These are phyloP conservation scores for Plenodomus tracheiphilus DNA, from an alignment of 2,329 filamentous ascomycete species.

Conservation along the genomic window DNA sequence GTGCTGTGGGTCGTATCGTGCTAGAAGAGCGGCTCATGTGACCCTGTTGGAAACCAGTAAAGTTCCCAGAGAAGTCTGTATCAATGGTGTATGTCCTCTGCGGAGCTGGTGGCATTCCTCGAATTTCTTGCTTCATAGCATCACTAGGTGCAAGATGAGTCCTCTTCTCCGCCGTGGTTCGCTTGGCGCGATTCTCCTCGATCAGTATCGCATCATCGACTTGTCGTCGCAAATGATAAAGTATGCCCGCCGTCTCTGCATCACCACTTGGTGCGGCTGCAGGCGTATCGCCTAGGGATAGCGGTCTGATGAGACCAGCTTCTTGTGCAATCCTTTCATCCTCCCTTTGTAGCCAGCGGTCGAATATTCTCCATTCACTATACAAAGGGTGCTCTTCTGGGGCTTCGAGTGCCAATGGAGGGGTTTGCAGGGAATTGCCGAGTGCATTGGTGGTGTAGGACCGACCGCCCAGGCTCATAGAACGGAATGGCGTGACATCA, in stretches of 20 bases:
- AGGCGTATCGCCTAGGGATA: constrained; percentile 27
- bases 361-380: constrained; percentile 37
- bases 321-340: constrained; percentile 31
- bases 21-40: constrained; percentile 14
- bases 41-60: constrained; percentile 16
- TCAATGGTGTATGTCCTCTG: constrained; percentile 31
- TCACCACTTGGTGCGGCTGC: constrained; percentile 20
- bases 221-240: constrained; percentile 33
- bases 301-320: constrained; percentile 16
- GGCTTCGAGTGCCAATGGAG: constrained; percentile 24
- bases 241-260: constrained; percentile 28
- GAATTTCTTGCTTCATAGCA: constrained; percentile 31
- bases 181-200: constrained; percentile 37
- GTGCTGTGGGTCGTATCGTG: constrained; percentile 16
- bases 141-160: constrained; percentile 35
- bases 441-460: constrained; percentile 29
- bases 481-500: constrained; percentile 26
- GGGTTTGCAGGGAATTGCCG: constrained; percentile 15
- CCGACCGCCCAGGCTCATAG: constrained; percentile 30
- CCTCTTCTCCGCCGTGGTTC: constrained; percentile 25
- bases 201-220: constrained; percentile 37
- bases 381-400: constrained; percentile 36
- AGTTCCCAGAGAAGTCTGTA: constrained; percentile 23
- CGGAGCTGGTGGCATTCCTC: constrained; percentile 28
- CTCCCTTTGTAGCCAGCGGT: constrained; percentile 31